Evolutionary conservation across 2,329 filamentous ascomycete species (phyloP).

Genomic region (Fusarium dimerum): DNA sequence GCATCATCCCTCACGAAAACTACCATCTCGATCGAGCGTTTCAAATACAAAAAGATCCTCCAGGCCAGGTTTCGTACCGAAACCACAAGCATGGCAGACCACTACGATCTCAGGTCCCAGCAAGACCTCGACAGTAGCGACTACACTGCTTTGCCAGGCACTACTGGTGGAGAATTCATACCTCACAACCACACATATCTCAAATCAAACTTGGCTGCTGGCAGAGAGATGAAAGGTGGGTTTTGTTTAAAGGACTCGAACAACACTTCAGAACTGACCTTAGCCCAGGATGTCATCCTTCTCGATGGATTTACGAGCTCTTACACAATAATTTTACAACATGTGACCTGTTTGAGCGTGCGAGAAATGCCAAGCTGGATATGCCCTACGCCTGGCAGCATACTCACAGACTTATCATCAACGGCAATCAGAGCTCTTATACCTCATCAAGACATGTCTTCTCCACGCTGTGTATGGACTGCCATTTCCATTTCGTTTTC

Average conservation of each 20-base stretch:
- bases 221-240: conserved; percentile 30
- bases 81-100: conserved; percentile 26
- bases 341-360: conserved; percentile 39
- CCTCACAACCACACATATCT: conserved; percentile 34
- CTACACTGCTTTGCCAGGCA: conserved; percentile 37
- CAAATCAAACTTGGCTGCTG: conserved; percentile 31
- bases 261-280: conserved; percentile 12
- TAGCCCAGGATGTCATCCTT: conserved; percentile 38
- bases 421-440: conserved; percentile 41
- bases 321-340: conserved; percentile 39
- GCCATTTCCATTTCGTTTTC: conserved; percentile 45
- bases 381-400: conserved; percentile 37
- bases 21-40: neutral
- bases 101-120: conserved; percentile 31
- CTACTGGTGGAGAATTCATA: conserved; percentile 30
- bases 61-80: neutral
- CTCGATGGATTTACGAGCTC: conserved; percentile 44
- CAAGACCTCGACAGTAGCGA: conserved; percentile 28
- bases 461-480: conserved; percentile 42
- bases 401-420: conserved; percentile 38
- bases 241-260: conserved; percentile 2
- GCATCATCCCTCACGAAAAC: neutral
- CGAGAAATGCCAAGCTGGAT: conserved; percentile 31
- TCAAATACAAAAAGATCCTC: neutral
- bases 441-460: conserved; percentile 29